Evolutionary conservation across 305 asterid genomes (phyloP).

Genomic region (Stenogyne calaminthoides): DNA sequence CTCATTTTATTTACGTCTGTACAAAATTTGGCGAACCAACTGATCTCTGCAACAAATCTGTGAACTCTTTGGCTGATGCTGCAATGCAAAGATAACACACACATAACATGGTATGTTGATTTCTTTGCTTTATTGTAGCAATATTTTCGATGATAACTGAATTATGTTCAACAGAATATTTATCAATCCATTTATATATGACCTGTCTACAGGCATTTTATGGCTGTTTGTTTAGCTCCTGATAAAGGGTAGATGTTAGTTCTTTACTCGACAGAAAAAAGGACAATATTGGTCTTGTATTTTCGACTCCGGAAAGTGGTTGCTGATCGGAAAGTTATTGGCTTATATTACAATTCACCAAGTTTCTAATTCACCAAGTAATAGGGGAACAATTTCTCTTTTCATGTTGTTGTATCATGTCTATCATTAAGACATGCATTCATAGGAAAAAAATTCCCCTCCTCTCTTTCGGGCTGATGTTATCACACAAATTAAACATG

Average conservation of each 20-base stretch:
- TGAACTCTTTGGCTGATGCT: constrained; percentile 35
- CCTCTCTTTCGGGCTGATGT: neutral
- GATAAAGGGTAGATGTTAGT: constrained; percentile 6
- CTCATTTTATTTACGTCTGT: constrained; percentile 87
- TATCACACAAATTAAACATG: neutral
- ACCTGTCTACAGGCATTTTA: constrained; percentile 8
- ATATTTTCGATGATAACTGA: neutral
- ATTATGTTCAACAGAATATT: neutral
- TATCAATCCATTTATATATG: constrained; percentile 2
- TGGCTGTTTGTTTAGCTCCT: constrained; percentile 31
- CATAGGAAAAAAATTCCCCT: neutral
- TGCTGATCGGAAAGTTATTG: constrained; percentile 1
- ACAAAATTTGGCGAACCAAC: constrained; percentile 46
- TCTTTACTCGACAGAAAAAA: neutral
- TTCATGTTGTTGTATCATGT: constrained; percentile 14
- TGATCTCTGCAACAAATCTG: constrained; percentile 31
- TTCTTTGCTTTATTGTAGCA: constrained; percentile 12
- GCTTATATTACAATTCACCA: constrained; percentile 10
- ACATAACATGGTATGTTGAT: constrained; percentile 15
- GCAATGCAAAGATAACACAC: constrained; percentile 34
- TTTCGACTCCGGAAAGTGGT: constrained; percentile 14
- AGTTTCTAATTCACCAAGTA: constrained; percentile 18
- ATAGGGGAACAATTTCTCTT: neutral
- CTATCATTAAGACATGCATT: neutral
- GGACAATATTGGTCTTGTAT: neutral